These are phyloP conservation scores for Termitomyces sp. DNA, from an alignment of 768 basidiomycete species.

Conservation along the genomic window DNA sequence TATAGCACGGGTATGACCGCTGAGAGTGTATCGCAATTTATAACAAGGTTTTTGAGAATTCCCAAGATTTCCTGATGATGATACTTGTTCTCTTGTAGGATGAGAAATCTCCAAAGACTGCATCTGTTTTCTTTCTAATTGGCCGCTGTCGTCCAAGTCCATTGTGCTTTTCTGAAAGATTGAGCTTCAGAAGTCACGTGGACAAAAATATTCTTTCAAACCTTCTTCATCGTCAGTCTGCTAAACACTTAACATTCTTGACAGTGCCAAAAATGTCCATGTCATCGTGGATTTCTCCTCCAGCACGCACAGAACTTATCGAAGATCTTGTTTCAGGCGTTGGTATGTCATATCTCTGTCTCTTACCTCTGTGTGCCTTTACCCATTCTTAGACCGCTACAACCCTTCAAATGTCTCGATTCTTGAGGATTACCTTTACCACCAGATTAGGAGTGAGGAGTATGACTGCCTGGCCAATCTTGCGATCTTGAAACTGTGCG, in stretches of 20 bases:
- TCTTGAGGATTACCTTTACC: constrained; percentile 94
- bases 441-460: constrained; percentile 85
- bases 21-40: constrained; percentile 53
- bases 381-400: constrained; percentile 70
- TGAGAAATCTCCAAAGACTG: background rate
- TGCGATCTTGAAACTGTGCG: constrained; percentile 88
- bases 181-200: constrained; percentile 12
- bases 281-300: constrained; percentile 69
- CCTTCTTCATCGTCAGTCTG: background rate
- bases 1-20: constrained; percentile 79
- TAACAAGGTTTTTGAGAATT: constrained; percentile 39
- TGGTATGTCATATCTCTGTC: constrained; percentile 41
- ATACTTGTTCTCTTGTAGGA: background rate
- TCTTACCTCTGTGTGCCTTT: constrained; percentile 1
- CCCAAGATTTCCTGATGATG: background rate
- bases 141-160: constrained; percentile 4
- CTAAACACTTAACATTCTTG: background rate
- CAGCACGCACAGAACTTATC: constrained; percentile 79
- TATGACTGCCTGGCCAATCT: constrained; percentile 96
- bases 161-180: background rate
- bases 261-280: constrained; percentile 41
- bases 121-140: background rate
- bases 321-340: constrained; percentile 90
- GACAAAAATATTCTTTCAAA: constrained; percentile 22
- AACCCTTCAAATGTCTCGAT: constrained; percentile 92